A percentile compares a stretch with the other conserved stretches of the same genome.
These are phyloP conservation scores for Corynascus novoguineensis DNA, from an alignment of 495 filamentous ascomycete species.

Conservation along the genomic window DNA sequence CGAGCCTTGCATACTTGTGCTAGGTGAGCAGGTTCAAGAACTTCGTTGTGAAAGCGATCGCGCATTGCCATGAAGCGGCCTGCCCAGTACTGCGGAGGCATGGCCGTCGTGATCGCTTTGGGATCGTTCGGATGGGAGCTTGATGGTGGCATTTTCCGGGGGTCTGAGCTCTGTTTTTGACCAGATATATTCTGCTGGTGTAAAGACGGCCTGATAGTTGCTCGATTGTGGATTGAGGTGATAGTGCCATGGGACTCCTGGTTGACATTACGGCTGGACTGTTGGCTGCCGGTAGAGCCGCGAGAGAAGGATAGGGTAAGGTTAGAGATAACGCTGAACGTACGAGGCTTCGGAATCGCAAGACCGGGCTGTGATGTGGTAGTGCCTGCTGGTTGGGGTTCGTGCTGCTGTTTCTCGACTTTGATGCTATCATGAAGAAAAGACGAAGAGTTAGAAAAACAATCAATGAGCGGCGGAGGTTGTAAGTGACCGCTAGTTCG, in stretches of 20 bases:
- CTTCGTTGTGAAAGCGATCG: constrained; percentile 47
- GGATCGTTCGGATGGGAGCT: constrained; percentile 8
- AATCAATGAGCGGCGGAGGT: background rate
- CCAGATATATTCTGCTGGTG: background rate
- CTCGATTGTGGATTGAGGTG: background rate
- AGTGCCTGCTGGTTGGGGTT: background rate
- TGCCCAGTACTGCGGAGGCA: constrained; percentile 45
- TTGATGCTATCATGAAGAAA: constrained; percentile 6
- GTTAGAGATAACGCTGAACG: constrained; percentile 35
- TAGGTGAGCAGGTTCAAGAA: constrained; percentile 31
- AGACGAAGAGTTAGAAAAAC: background rate
- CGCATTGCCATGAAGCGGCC: constrained; percentile 52
- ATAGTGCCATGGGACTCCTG: background rate
- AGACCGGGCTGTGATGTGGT: constrained; percentile 8
- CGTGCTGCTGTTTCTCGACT: constrained; percentile 15
- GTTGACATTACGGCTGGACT: constrained; percentile 23
- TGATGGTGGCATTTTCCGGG: too few relatives aligned
- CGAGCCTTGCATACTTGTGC: constrained; percentile 25
- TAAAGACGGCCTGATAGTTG: constrained; percentile 1
- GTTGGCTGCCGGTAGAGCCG: constrained; percentile 21
- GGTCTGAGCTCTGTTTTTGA: background rate
- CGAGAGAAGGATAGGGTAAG: constrained; percentile 37
- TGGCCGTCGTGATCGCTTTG: constrained; percentile 26
- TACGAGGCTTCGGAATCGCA: constrained; percentile 33
- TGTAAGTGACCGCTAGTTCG: background rate